A percentile compares a stretch with the other conserved stretches of the same genome.
Evolutionary conservation across 257 asterid genomes (phyloP).

Genomic region (Verbascum thapsus): DNA sequence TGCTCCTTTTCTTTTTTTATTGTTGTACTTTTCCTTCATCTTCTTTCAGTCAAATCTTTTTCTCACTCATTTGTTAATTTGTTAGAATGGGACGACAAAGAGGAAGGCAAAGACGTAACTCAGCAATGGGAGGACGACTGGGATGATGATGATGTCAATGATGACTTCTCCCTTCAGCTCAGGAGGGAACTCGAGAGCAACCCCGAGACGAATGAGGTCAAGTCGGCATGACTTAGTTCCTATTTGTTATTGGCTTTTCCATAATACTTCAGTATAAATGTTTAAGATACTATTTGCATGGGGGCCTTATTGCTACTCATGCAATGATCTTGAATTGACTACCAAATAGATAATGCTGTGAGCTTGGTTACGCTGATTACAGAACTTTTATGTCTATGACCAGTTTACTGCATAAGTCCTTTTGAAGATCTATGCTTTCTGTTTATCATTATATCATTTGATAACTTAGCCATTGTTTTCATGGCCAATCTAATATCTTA

Average conservation of each 20-base stretch:
- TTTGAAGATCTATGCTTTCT: no score
- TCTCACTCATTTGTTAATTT: conserved; percentile 1
- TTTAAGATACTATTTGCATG: conserved; percentile 9
- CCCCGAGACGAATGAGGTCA: conserved; percentile 51
- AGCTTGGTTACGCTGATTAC: no score
- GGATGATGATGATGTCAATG: conserved; percentile 84
- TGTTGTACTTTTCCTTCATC: background rate
- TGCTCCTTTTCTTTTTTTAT: background rate
- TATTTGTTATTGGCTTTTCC: conserved; percentile 9
- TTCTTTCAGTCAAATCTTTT: conserved; percentile 11
- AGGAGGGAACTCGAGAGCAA: conserved; percentile 70
- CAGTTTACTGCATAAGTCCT: no score
- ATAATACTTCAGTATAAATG: background rate
- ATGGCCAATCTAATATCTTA: no score
- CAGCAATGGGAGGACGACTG: conserved; percentile 92
- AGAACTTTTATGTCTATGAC: no score
- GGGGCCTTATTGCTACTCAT: background rate
- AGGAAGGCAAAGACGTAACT: conserved; percentile 63
- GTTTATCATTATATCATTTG: no score
- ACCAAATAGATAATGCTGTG: no score
- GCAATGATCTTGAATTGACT: background rate
- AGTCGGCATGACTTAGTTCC: conserved; percentile 32
- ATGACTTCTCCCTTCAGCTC: conserved; percentile 80
- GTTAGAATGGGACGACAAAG: conserved; percentile 66
- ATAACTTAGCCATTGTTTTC: no score